These are phyloP conservation scores for Botryosphaeria dothidea DNA, from an alignment of 2,329 filamentous ascomycete genomes.

Conservation along the genomic window DNA sequence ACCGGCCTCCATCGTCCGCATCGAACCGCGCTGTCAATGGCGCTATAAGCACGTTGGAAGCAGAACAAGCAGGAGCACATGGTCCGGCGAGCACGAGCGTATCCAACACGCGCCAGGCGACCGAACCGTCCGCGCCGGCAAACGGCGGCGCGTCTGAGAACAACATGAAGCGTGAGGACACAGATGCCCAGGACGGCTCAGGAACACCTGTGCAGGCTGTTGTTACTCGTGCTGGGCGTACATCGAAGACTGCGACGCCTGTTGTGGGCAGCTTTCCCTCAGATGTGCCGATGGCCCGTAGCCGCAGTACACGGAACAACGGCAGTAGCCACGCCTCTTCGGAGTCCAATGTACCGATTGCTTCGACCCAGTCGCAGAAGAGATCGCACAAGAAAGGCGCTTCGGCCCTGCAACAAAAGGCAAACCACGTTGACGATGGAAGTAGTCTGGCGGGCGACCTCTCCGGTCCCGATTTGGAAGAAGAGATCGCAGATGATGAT, in stretches of 20 bases:
- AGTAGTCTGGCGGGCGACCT: constrained; percentile 20
- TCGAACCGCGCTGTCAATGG: constrained; percentile 28
- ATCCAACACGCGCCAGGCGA: neutral
- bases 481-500: constrained; percentile 36
- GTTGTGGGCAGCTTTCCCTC: constrained; percentile 43
- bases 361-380: constrained; percentile 33
- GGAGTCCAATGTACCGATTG: constrained; percentile 36
- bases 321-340: constrained; percentile 38
- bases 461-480: constrained; percentile 27
- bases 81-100: neutral
- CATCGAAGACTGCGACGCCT: constrained; percentile 52
- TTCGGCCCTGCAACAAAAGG: constrained; percentile 28
- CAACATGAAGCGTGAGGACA: constrained; percentile 51
- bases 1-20: constrained; percentile 38
- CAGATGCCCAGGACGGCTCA: constrained; percentile 46
- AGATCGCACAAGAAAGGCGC: constrained; percentile 38
- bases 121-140: neutral
- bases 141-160: constrained; percentile 17
- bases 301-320: constrained; percentile 45
- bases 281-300: constrained; percentile 42
- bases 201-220: constrained; percentile 28
- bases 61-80: constrained; percentile 3
- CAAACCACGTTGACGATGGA: constrained; percentile 15
- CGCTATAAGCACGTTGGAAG: neutral
- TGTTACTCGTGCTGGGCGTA: constrained; percentile 39